Evolutionary conservation across 805 yeast species (phyloP).

Genomic region (Naumovozyma dairenensis): DNA sequence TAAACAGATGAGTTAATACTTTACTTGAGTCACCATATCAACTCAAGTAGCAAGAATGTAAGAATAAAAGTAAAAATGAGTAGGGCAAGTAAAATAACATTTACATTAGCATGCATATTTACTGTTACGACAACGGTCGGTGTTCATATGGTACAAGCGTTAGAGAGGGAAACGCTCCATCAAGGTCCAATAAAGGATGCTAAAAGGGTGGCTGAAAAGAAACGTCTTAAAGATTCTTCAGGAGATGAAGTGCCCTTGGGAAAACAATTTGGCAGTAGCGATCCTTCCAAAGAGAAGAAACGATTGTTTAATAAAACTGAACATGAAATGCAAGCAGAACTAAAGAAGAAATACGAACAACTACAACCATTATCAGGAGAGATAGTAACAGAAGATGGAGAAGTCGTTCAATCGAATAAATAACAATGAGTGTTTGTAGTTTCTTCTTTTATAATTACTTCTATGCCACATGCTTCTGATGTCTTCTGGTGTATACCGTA

Average conservation of each 20-base stretch:
- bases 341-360: conserved; percentile 46
- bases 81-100: conserved; percentile 66
- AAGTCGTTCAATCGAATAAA: conserved; percentile 4
- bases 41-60: too few species aligned
- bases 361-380: conserved; percentile 58
- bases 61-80: too few species aligned
- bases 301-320: conserved; percentile 48
- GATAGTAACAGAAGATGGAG: conserved; percentile 35
- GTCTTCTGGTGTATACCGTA: too few species aligned
- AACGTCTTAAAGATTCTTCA: not conserved
- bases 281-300: conserved; percentile 34
- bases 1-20: not conserved
- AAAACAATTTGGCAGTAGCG: conserved; percentile 1
- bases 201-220: conserved; percentile 43
- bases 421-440: too few species aligned
- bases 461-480: too few species aligned
- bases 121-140: conserved; percentile 54
- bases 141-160: conserved; percentile 60
- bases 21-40: too few species aligned
- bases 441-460: too few species aligned
- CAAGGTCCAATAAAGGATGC: conserved; percentile 85
- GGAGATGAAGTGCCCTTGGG: conserved; percentile 14
- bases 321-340: conserved; percentile 53
- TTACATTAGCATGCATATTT: conserved; percentile 45
- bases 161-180: conserved; percentile 61